Percentiles rank a stretch among this genome's conserved stretches.
Conservation (phyloP, 257 asterid species). For the Lantana camara region DNA sequence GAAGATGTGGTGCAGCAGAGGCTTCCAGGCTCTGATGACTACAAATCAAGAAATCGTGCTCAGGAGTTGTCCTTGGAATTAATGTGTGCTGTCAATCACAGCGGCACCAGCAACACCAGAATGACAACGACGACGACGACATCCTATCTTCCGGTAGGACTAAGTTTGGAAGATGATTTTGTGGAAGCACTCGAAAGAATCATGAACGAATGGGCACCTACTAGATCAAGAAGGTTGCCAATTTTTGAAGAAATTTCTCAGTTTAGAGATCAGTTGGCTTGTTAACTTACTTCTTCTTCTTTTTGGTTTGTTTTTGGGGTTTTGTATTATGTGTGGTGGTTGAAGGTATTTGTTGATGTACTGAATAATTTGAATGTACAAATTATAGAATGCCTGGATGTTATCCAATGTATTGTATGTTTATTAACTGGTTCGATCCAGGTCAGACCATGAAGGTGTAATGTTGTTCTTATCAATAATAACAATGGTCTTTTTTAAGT, state of each 20-base stretch:
- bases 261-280: slow-evolving; percentile 78
- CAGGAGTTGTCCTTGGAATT: slow-evolving; percentile 52
- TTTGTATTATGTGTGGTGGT: background rate
- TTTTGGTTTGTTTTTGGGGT: background rate
- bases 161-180: slow-evolving; percentile 61
- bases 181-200: slow-evolving; percentile 56
- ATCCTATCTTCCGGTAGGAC: slow-evolving; percentile 40
- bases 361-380: too few species aligned
- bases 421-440: too few species aligned
- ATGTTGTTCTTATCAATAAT: too few species aligned
- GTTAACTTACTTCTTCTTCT: too few species aligned
- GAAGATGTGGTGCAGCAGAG: slow-evolving; percentile 55
- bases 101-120: slow-evolving; percentile 26
- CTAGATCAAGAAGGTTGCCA: slow-evolving; percentile 77
- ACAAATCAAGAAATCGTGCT: slow-evolving; percentile 56
- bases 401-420: too few species aligned
- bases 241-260: slow-evolving; percentile 83
- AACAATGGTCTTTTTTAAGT: too few species aligned
- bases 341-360: too few species aligned
- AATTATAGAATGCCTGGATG: too few species aligned
- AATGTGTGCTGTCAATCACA: background rate
- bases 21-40: slow-evolving; percentile 66
- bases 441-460: too few species aligned
- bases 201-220: slow-evolving; percentile 62
- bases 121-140: background rate